Base-by-base conservation (phyloP, 1,284 basidiomycete genomes). In the Stygiomarasmius scandens region DNA sequence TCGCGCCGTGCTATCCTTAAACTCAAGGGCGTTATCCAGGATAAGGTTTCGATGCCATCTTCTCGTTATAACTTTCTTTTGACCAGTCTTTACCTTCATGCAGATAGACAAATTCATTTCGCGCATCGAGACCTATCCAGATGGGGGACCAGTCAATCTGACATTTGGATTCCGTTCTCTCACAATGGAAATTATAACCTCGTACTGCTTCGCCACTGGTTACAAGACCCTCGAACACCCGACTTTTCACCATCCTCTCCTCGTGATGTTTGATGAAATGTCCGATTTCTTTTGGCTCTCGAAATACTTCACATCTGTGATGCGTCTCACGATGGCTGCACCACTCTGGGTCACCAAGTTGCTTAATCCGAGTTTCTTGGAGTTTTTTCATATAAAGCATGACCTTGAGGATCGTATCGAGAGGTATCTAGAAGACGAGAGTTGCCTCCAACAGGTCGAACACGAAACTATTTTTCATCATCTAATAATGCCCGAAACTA, bases 171-270 rank as follows among this genome's bases (percentile, higher is more conserved):
- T 61, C 44, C 55, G 59, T 8, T 54, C 54, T 32, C 44, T 55
- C 3, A 52, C 63, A 2, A 54, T 69, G 24, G 70, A 69, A 44
- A 59, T 67, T 14, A 67, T 71, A 45, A 66, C 64, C 5, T 60
- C 62, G 22, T 67, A 68, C 54, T 67, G 66, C 58, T 69, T 67
- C 56, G 64, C 63, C 19, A 55, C 58, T 19, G 58, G 59, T 11
- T 49, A 62, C 20, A 58, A 64, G 34, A 61, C 63, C 2, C 63
- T 66, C 34, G 57, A 56, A n/a, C 53, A 50, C 5, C 62, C 62
- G 0, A 61, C 61, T 19, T 71, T 72, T 60, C 43, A 55, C 12
- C 58, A 68, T 10, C 61, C 61, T 1, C 32, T 68, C 43, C 49
- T 65, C n/a, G n/a, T 60, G 10, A 58, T 58, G 2, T 54, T 64